A percentile compares a stretch with the other conserved stretches of the same genome.
phyloP scores from a whole-genome alignment of 2,329 filamentous ascomycete genomes.

The Paracoccidioides lutzii region DNA sequence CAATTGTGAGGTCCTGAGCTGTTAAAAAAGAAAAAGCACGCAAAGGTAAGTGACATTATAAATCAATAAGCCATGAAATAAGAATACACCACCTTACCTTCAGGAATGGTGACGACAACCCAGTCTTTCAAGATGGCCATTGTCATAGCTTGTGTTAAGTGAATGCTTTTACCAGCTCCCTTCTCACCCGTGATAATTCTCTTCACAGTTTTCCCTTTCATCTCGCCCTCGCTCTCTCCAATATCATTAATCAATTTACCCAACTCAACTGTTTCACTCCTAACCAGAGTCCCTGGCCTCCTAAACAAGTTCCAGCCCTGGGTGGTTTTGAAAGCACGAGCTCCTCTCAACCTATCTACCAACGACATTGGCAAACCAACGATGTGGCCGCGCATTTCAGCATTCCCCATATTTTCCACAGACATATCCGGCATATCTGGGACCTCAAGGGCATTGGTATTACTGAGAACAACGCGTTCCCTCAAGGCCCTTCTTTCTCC shows the following conservation, averaged over 20 bases:
- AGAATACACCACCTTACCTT: conserved; percentile 47
- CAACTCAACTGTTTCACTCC: conserved; percentile 64
- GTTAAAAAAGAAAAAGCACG: not conserved
- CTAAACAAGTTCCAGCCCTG: conserved; percentile 84
- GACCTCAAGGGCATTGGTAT: conserved; percentile 80
- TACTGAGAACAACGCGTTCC: conserved; percentile 83
- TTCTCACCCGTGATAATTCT: conserved; percentile 61
- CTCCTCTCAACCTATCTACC: conserved; percentile 67
- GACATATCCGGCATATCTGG: conserved; percentile 51
- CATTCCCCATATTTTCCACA: conserved; percentile 41
- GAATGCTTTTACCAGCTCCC: conserved; percentile 72
- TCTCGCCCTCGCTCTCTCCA: conserved; percentile 22
- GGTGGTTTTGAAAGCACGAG: conserved; percentile 79
- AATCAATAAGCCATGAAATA: not conserved
- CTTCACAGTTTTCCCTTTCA: conserved; percentile 32
- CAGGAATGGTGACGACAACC: conserved; percentile 79
- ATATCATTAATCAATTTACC: conserved; percentile 49
- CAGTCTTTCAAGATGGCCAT: conserved; percentile 72
- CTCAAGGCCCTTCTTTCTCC: conserved; percentile 80
- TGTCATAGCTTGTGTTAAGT: conserved; percentile 70
- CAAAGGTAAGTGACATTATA: not conserved
- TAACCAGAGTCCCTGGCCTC: conserved; percentile 63
- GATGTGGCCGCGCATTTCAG: conserved; percentile 50
- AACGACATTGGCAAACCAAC: conserved; percentile 54
- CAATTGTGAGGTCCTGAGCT: conserved; percentile 73